Evolutionary conservation across 148 eudicot genomes (phyloP), one percentile per base, ranked within the genome.

Genomic region (Pharnaceum exiguum): DNA sequence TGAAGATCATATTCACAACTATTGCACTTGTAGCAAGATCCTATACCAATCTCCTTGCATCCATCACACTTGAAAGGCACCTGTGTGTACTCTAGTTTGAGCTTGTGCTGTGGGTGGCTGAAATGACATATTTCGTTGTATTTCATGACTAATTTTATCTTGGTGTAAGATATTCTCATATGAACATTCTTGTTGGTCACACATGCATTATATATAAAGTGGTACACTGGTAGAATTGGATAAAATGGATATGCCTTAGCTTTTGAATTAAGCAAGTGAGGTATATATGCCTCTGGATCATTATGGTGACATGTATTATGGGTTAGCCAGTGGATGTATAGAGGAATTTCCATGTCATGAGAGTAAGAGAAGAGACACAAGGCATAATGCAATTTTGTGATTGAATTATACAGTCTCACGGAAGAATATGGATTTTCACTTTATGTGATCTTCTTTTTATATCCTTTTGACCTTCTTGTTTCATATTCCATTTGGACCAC

Each of bases 41-140:
- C 98, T 15, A 91, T 82, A 4, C 98, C 96, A 3, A 71, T 81
- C 36, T 91, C 96, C 38, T 79, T 85, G 80, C 96, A 91, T 5
- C 98, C 96, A 47, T 91, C 96, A 64, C 98, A 91, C 64, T 83
- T 85, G 78, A 87, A 91, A 0, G 94, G 94, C 5, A 68, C 59
- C 22, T 87, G 80, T 8, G 84, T 44, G 67, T 81, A 74, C n/a
- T 85, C 86, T 16, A 72, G 64, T 66, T 76, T 79, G 45, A 91
- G 94, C 68, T 62, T 81, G 84, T 91, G 97, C 57, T 87, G 72
- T 6, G 88, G 94, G 80, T 91, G 98, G 73, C 88, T 71, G 38
- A 73, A 70, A 63, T 91, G 94, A 35, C 71, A 67, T 35, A 91
- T 85, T 56, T 91, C 94, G 47, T 62, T 75, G 81, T 85, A 85